Percentiles rank a stretch among this genome's conserved stretches.
These are phyloP conservation scores for Apiospora pterosperma DNA, from an alignment of 2,329 filamentous ascomycete species.

Conservation along the genomic window DNA sequence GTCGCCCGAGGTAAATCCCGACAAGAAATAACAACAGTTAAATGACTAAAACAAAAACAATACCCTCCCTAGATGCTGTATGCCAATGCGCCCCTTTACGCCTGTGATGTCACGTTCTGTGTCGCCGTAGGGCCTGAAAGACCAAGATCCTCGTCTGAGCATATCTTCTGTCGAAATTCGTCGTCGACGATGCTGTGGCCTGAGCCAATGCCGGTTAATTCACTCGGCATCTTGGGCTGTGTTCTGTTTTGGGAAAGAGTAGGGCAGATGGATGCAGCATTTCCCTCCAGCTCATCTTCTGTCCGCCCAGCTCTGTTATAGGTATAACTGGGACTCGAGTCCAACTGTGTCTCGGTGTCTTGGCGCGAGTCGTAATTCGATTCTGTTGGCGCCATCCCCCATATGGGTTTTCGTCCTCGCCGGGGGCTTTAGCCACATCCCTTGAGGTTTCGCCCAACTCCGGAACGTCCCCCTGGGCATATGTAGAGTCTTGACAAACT, in stretches of 20 bases:
- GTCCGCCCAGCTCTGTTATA: neutral
- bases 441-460: neutral
- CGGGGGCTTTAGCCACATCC: neutral
- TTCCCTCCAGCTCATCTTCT: neutral
- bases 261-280: too few relatives aligned
- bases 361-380: neutral
- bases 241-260: conserved; percentile 1
- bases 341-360: neutral
- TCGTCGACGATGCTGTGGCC: conserved; percentile 14
- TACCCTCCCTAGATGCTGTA: neutral
- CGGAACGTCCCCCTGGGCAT: neutral
- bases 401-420: neutral
- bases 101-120: conserved; percentile 17
- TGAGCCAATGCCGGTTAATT: conserved; percentile 17
- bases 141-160: conserved; percentile 20
- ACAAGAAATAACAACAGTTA: neutral
- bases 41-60: neutral
- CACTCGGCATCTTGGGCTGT: conserved; percentile 12
- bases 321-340: conserved; percentile 3
- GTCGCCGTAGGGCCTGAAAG: conserved; percentile 5
- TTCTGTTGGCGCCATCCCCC: neutral
- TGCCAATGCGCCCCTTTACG: conserved; percentile 10
- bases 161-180: conserved; percentile 14
- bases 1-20: neutral
- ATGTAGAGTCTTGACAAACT: neutral